A percentile compares a stretch with the other conserved stretches of the same genome.
phyloP scores from a whole-genome alignment of 2,329 filamentous ascomycete species.

The Ophiosphaerella herpotricha region DNA sequence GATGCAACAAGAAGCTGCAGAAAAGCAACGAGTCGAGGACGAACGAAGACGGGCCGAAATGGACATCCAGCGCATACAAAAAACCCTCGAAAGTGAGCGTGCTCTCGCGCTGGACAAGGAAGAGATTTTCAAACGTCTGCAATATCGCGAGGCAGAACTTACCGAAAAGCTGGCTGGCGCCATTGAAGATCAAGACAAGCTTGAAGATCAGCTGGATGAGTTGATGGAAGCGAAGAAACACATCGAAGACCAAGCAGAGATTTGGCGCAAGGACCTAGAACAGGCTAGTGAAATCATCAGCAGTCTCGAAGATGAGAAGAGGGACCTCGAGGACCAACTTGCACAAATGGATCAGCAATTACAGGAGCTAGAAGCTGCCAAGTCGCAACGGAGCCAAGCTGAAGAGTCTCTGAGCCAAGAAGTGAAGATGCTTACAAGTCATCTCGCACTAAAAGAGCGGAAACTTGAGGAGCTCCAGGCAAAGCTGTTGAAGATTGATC shows the following conservation, averaged over 20 bases:
- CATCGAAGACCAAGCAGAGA: slow-evolving; percentile 81
- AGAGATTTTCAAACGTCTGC: slow-evolving; percentile 97
- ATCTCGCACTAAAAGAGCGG: slow-evolving; percentile 83
- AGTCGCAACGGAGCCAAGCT: slow-evolving; percentile 74
- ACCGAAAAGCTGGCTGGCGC: slow-evolving; percentile 91
- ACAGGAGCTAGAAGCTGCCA: slow-evolving; percentile 69
- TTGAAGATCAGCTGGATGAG: slow-evolving; percentile 91
- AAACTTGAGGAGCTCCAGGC: slow-evolving; percentile 86
- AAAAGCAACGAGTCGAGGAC: slow-evolving; percentile 82
- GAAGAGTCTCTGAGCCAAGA: slow-evolving; percentile 81
- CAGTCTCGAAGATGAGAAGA: slow-evolving; percentile 85
- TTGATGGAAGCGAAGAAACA: slow-evolving; percentile 87
- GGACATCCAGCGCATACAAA: slow-evolving; percentile 87
- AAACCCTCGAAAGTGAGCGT: slow-evolving; percentile 92
- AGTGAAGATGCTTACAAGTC: slow-evolving; percentile 88
- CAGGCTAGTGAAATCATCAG: slow-evolving; percentile 88
- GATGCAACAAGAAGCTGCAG: slow-evolving; percentile 75
- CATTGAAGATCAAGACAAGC: slow-evolving; percentile 88
- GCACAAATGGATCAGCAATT: slow-evolving; percentile 72
- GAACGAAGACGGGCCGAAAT: slow-evolving; percentile 84
- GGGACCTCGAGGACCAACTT: slow-evolving; percentile 69
- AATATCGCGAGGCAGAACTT: slow-evolving; percentile 86
- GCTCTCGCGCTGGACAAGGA: slow-evolving; percentile 97
- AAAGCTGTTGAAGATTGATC: slow-evolving; percentile 81
- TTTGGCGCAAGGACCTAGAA: slow-evolving; percentile 80